These are phyloP conservation scores for Boletales sp. DNA, from an alignment of 768 basidiomycete species.

Conservation along the genomic window DNA sequence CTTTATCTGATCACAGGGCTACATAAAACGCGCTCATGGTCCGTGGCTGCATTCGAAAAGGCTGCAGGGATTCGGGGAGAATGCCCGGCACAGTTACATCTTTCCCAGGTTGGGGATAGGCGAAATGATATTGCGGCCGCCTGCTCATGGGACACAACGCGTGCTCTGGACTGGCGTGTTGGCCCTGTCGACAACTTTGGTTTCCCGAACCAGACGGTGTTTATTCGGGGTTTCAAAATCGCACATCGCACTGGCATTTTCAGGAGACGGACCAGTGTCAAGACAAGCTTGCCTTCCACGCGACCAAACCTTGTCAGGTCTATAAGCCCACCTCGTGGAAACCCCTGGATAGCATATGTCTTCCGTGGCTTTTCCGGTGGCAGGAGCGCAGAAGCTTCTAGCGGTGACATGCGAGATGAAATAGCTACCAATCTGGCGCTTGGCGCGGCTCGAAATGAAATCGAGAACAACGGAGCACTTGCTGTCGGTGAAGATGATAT, in stretches of 20 bases:
- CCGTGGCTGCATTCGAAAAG: not conserved
- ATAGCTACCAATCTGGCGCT: not conserved
- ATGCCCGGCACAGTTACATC: constrained; percentile 8
- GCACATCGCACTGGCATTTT: not conserved
- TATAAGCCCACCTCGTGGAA: not conserved
- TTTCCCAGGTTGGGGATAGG: not conserved
- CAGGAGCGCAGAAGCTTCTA: not conserved
- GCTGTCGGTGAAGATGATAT: not conserved
- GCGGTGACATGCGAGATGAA: not conserved
- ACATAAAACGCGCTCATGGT: too few relatives aligned
- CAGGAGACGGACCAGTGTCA: constrained; percentile 1
- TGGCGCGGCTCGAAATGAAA: not conserved
- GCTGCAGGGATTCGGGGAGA: constrained; percentile 9
- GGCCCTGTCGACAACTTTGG: not conserved
- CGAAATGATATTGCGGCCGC: not conserved
- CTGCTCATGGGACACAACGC: constrained; percentile 8
- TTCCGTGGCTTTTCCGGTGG: not conserved
- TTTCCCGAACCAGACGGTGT: constrained; percentile 17
- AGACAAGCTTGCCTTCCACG: not conserved
- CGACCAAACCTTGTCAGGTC: not conserved
- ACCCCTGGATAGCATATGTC: not conserved
- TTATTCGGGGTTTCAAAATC: constrained; percentile 22
- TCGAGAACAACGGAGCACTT: not conserved
- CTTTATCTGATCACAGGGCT: constrained; percentile 17
- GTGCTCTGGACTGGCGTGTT: constrained; percentile 4